Percentiles rank a stretch among this genome's conserved stretches.
phyloP scores from a whole-genome alignment of 2,329 filamentous ascomycete genomes.

The Pseudocercospora pini-densiflorae region DNA sequence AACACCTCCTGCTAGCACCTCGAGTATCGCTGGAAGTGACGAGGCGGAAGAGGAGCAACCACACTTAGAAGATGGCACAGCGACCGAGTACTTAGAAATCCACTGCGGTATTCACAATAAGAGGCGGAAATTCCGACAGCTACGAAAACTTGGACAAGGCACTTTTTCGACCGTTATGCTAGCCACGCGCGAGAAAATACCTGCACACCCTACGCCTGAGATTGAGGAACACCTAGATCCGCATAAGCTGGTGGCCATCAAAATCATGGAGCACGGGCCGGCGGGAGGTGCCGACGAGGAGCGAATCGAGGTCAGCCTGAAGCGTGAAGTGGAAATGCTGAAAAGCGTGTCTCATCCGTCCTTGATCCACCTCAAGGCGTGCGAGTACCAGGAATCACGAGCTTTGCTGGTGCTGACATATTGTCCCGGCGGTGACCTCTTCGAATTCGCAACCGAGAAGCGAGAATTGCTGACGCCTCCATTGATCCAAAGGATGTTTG shows the following conservation, averaged over 20 bases:
- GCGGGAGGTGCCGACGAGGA: constrained; percentile 92
- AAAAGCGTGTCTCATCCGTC: constrained; percentile 86
- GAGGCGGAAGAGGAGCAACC: constrained; percentile 48
- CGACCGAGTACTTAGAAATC: constrained; percentile 49
- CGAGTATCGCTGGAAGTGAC: constrained; percentile 60
- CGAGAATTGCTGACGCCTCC: constrained; percentile 68
- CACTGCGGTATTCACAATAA: constrained; percentile 66
- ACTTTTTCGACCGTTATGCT: constrained; percentile 95
- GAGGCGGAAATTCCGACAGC: constrained; percentile 77
- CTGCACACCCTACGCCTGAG: constrained; percentile 43
- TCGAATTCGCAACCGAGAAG: constrained; percentile 82
- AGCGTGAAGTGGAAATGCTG: constrained; percentile 94
- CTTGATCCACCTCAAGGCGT: constrained; percentile 87
- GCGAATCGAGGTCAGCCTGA: constrained; percentile 88
- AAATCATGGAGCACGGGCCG: constrained; percentile 93
- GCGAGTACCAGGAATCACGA: constrained; percentile 80
- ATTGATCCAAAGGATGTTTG: constrained; percentile 82
- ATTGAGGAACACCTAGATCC: constrained; percentile 61
- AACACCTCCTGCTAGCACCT: constrained; percentile 80
- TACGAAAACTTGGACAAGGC: constrained; percentile 84
- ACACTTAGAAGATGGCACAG: constrained; percentile 43
- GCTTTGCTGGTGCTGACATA: constrained; percentile 88
- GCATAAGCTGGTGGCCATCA: constrained; percentile 89
- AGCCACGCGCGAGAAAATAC: constrained; percentile 74
- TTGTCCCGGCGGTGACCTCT: constrained; percentile 91